These are phyloP conservation scores for Solanum megistacrolobum DNA, from an alignment of 257 asterid species.

Conservation along the genomic window DNA sequence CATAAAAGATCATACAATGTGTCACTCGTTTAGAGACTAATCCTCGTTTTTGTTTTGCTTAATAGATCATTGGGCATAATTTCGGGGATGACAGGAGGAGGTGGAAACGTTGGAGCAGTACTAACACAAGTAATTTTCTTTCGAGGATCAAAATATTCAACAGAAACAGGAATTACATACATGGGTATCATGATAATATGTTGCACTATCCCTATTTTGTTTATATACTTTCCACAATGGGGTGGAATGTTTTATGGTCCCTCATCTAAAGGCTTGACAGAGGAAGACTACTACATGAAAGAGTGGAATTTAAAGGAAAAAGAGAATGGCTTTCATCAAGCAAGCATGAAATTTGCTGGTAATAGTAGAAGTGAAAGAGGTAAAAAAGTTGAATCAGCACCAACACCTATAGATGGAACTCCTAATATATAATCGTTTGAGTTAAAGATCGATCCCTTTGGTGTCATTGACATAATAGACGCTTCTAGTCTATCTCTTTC, in stretches of 20 bases:
- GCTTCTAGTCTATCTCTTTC: no score
- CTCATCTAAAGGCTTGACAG: slow-evolving; percentile 41
- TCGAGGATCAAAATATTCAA: slow-evolving; percentile 53
- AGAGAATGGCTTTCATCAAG: slow-evolving; percentile 43
- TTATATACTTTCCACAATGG: slow-evolving; percentile 88
- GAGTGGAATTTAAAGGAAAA: slow-evolving; percentile 62
- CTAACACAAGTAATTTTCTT: slow-evolving; percentile 73
- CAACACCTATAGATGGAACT: slow-evolving; percentile 16
- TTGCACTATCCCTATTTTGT: slow-evolving; percentile 34
- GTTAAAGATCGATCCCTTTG: neutral
- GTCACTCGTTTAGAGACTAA: neutral
- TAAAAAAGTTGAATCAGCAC: slow-evolving; percentile 12
- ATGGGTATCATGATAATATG: slow-evolving; percentile 85
- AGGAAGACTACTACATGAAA: slow-evolving; percentile 71
- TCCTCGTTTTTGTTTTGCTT: neutral
- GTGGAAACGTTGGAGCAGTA: slow-evolving; percentile 76
- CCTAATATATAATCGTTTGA: slow-evolving; percentile 9
- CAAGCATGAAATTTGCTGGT: slow-evolving; percentile 67
- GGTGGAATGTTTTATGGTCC: slow-evolving; percentile 76
- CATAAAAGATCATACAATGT: neutral
- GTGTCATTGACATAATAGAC: no score
- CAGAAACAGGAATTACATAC: slow-evolving; percentile 56
- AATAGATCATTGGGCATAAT: slow-evolving; percentile 63
- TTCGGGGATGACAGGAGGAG: slow-evolving; percentile 86
- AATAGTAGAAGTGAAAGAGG: slow-evolving; percentile 69